These are phyloP conservation scores for Globisporangium canariense DNA, from an alignment of 352 stramenopile species.

Conservation along the genomic window DNA sequence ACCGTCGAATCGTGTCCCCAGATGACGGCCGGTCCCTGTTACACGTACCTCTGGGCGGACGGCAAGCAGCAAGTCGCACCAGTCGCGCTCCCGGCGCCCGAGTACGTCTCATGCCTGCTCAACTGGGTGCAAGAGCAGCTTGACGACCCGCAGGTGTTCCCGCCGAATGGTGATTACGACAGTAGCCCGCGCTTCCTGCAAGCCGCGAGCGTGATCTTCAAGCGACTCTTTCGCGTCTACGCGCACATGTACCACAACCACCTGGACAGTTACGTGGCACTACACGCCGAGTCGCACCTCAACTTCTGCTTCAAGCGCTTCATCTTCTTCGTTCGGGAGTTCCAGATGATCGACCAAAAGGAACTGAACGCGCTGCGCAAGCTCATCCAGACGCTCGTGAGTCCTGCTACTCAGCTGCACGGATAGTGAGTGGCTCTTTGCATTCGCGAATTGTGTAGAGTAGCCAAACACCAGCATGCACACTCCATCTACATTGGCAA, in stretches of 20 bases:
- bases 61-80: conserved; percentile 45
- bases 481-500: not conserved
- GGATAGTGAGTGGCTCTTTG: not conserved
- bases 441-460: not conserved
- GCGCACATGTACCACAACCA: conserved; percentile 96
- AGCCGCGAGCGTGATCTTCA: conserved; percentile 84
- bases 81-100: conserved; percentile 54
- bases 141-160: conserved; percentile 66
- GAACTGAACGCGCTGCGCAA: conserved; percentile 94
- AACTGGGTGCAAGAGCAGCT: conserved; percentile 86
- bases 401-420: not conserved
- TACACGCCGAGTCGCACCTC: conserved; percentile 92
- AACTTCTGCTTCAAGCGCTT: conserved; percentile 98
- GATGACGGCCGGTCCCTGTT: conserved; percentile 78
- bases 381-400: conserved; percentile 68
- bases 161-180: conserved; percentile 22
- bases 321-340: conserved; percentile 94
- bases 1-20: conserved; percentile 54
- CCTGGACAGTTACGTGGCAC: conserved; percentile 86
- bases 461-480: not conserved
- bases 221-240: conserved; percentile 96
- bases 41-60: conserved; percentile 88
- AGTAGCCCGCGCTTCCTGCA: conserved; percentile 45
- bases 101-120: conserved; percentile 87
- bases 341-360: conserved; percentile 91